Conservation (phyloP, 2,329 filamentous ascomycete species). For the Arachnopeziza araneosa region DNA sequence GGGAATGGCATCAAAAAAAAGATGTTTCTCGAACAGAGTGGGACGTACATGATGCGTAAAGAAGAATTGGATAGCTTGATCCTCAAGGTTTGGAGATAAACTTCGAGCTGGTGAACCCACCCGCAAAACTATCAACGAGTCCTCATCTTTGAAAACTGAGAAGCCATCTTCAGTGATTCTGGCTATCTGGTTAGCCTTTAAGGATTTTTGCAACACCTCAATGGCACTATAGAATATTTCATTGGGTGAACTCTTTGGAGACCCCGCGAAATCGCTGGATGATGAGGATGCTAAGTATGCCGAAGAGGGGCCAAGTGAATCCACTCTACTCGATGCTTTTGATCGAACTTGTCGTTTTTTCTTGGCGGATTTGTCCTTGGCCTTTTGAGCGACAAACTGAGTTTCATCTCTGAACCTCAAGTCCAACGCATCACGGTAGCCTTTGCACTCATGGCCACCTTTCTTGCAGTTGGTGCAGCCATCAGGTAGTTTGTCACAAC, state of each 20-base stretch:
- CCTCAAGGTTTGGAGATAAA: neutral
- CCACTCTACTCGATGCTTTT: slow-evolving; percentile 6
- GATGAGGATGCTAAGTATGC: neutral
- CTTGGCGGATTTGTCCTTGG: slow-evolving; percentile 27
- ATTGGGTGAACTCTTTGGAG: neutral
- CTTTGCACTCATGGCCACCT: slow-evolving; percentile 43
- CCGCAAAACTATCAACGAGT: neutral
- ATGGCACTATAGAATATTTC: neutral
- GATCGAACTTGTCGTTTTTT: neutral
- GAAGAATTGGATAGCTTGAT: neutral
- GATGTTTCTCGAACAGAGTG: too few species aligned
- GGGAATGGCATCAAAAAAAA: too few species aligned
- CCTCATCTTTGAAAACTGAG: neutral
- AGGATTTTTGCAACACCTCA: neutral
- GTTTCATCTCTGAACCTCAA: slow-evolving; percentile 53
- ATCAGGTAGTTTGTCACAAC: slow-evolving; percentile 44
- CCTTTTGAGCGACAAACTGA: slow-evolving; percentile 45
- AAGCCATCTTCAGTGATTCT: neutral
- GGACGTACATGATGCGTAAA: neutral
- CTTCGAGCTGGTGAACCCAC: neutral
- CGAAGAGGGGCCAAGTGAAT: neutral
- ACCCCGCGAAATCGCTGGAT: neutral
- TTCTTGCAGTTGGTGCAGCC: slow-evolving; percentile 49
- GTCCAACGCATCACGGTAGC: slow-evolving; percentile 48
- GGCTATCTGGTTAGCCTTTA: neutral